Base-by-base conservation (phyloP, 129 eudicot genomes). In the Centella asiatica region DNA sequence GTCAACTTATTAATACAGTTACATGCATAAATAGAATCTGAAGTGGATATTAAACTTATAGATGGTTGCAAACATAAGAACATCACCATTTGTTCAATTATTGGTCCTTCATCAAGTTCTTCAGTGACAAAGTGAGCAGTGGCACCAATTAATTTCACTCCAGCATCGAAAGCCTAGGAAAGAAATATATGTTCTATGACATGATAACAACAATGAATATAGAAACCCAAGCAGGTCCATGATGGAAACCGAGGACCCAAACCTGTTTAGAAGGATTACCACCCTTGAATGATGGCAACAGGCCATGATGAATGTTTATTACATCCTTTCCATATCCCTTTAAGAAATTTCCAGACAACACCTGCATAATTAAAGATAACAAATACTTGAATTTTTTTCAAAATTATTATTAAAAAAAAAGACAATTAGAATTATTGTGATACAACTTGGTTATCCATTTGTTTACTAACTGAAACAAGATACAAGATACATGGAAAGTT, bases 81-180 rank as follows among this genome's bases (percentile, higher is more conserved):
- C 48, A 26, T 57, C 76, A 90, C 95, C 95, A 92, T 87, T 60
- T 92, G 98, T 78, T 92, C 98, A 62, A 92, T 92, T 64, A 87
- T 92, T 28, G 98, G 98, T 42, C 95, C 98, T 47, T 72, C 76
- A 77, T 92, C 98, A 76, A 92, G 95, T 65, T 84, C 90, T 63
- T 87, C 89, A 1, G 82, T 87, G 42, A 92, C 98, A 69, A 92
- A 92, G 79, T 92, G 98, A 78, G 72, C 82, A 32, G 98, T 92
- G 48, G 98, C 98, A 70, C 98, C 98, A 75, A 92, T 92, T 76
- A 92, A 79, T 70, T 92, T 92, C 34, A 92, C 95, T 44, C 98
- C 98, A 63, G 88, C 87, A 31, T 87, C 80, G 72, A 87, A 92
- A 24, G 98, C 98, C 98, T 90, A 81, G 29, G n/a, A 51, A 64